Conservation (phyloP, 208 protist genomes). For the Wallacemonas sp. region DNA sequence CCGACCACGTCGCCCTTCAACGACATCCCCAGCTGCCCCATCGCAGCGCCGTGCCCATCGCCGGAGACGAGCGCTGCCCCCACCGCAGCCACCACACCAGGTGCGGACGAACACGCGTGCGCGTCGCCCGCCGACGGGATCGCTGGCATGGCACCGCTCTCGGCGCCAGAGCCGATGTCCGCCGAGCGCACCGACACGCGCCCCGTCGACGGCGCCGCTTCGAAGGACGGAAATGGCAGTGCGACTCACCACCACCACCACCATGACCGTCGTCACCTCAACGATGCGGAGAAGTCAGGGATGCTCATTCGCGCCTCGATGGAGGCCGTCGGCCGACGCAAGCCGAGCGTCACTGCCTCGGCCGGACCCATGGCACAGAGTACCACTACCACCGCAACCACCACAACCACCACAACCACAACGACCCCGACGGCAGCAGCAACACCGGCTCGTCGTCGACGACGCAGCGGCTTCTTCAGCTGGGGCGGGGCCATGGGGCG, state of each 20-base stretch:
- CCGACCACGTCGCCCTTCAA: slow-evolving; percentile 45
- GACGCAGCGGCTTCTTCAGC: not conserved
- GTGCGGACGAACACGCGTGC: too few species aligned
- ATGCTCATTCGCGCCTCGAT: slow-evolving; percentile 8
- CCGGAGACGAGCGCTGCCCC: too few species aligned
- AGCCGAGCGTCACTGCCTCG: not conserved
- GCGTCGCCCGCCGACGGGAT: too few species aligned
- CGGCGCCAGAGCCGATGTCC: too few species aligned
- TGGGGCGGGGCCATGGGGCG: not conserved
- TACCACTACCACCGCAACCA: not conserved
- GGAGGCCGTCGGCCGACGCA: slow-evolving; percentile 1
- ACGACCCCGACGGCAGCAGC: not conserved
- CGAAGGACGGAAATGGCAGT: too few species aligned
- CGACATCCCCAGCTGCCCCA: not conserved
- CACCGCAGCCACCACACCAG: too few species aligned
- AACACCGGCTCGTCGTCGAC: too few species aligned
- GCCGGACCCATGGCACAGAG: not conserved
- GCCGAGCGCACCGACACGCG: too few species aligned
- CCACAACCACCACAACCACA: not conserved
- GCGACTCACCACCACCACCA: not conserved
- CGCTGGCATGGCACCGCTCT: too few species aligned
- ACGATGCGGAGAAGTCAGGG: not conserved
- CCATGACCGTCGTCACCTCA: too few species aligned
- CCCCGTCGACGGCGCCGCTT: too few species aligned
- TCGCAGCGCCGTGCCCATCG: too few species aligned